These are phyloP conservation scores for Aureobasidium pullulans DNA, from an alignment of 2,329 filamentous ascomycete genomes.

Conservation along the genomic window DNA sequence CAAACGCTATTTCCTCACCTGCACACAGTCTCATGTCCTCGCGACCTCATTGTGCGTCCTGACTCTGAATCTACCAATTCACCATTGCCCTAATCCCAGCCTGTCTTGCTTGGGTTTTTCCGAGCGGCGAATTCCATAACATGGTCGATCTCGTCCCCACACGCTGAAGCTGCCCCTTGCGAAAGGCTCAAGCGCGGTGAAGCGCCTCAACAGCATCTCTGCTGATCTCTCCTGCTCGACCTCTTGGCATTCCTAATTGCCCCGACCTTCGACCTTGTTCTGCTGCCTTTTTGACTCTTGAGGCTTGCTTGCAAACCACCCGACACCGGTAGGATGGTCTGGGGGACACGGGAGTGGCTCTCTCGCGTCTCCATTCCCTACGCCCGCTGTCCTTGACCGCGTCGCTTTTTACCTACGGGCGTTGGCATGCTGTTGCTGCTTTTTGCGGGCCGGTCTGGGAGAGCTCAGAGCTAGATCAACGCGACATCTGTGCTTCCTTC, in stretches of 20 bases:
- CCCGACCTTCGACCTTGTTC: background rate
- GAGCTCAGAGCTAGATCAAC: conserved; percentile 1
- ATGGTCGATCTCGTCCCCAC: conserved; percentile 6
- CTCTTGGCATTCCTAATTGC: conserved; percentile 13
- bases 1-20: background rate
- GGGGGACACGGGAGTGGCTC: conserved; percentile 1
- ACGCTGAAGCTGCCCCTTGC: conserved; percentile 1
- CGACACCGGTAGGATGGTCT: background rate
- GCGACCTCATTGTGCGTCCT: background rate
- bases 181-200: conserved; percentile 1
- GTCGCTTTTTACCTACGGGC: background rate
- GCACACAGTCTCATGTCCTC: background rate
- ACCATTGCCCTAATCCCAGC: background rate
- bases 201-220: conserved; percentile 10
- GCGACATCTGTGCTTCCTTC: conserved; percentile 8
- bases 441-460: background rate
- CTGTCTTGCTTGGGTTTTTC: background rate
- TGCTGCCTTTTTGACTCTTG: background rate
- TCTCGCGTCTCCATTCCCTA: conserved; percentile 2
- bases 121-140: conserved; percentile 4
- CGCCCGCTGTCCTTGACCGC: background rate
- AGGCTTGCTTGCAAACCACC: background rate
- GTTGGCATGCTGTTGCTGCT: background rate
- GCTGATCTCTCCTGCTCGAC: conserved; percentile 7
- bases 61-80: background rate